Conservation (phyloP, 345 rosid species). For the Melaleuca alternifolia region DNA sequence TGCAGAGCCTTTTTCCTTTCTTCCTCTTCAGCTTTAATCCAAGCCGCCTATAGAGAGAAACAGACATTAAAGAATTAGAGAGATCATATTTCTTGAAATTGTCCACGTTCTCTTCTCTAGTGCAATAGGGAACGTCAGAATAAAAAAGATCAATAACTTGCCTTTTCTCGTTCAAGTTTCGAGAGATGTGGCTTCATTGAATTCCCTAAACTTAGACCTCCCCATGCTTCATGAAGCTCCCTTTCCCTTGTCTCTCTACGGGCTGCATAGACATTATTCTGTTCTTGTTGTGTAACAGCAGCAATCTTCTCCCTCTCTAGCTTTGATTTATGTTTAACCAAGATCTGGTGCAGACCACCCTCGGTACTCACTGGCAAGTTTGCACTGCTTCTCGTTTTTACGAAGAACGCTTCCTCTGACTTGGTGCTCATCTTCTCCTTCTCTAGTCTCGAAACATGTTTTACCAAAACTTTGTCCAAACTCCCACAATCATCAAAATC, state of each 20-base stretch:
- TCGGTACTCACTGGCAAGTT: conserved; percentile 14
- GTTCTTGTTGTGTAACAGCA: conserved; percentile 14
- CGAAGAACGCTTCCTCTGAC: conserved; percentile 13
- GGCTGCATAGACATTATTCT: conserved; percentile 10
- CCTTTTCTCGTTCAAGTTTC: conserved; percentile 84
- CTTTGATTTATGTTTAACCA: conserved; percentile 48
- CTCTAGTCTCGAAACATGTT: conserved; percentile 69
- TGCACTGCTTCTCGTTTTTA: conserved; percentile 24
- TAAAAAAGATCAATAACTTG: conserved; percentile 3
- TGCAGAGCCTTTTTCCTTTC: conserved; percentile 32
- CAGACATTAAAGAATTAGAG: not conserved
- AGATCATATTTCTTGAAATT: not conserved
- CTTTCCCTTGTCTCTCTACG: conserved; percentile 66
- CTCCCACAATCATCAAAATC: conserved; percentile 29
- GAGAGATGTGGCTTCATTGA: conserved; percentile 58
- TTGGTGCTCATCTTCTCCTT: conserved; percentile 42
- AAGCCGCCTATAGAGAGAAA: conserved; percentile 46
- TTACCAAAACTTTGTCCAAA: conserved; percentile 72
- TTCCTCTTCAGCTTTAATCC: conserved; percentile 88
- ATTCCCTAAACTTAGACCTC: conserved; percentile 78
- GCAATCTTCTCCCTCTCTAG: conserved; percentile 55
- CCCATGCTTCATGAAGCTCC: conserved; percentile 88
- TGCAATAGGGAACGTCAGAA: not conserved
- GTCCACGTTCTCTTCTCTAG: not conserved
- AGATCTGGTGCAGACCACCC: conserved; percentile 36